Base-by-base conservation (phyloP, 257 asterid species). In the Plantago elongata region DNA sequence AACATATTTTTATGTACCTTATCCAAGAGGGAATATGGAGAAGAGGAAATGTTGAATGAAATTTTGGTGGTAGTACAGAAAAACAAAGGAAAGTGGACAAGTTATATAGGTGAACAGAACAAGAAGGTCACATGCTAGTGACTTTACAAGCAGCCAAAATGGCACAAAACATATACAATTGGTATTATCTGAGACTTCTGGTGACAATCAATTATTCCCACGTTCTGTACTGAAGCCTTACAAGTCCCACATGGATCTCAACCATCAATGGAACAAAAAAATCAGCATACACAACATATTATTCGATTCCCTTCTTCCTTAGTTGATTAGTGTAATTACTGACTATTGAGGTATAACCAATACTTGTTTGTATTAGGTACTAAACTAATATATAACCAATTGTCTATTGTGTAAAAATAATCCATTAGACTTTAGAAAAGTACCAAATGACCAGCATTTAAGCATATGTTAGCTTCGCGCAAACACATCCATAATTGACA, bases 241-340 rank as follows among this genome's bases (percentile, higher is more conserved):
- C 73, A 54, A 56, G 34, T 27, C 75, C 70, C 88, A 82, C 88
- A 82, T 82, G 88, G 78, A 69, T 76, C n/a, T 62, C 69, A 67
- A 65, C 63, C 79, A 72, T 72, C 66, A 75, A 61, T 77, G 58
- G 74, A 69, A 72, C 78, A 46, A 74, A 68, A 45, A 51, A 52
- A 40, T 38, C 58, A 30, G 34, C 45, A 13, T n/a, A n/a, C n/a
- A n/a, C n/a, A n/a, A n/a, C n/a, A n/a, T 59, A 37, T 61, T 63
- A 66, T 71, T 73, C 34, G 57, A 55, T 67, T 68, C 51, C 60
- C 51, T 62, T 62, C 49, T 69, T 57, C 69, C 60, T 66, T 72
- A 47, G 70, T 63, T 66, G 43, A 54, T 54, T 29, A 9, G 37
- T 9, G 11, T 54, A 18, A 51, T 1, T 1, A 34, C 40, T 34